Percentiles rank a stretch among this genome's conserved stretches.
Evolutionary conservation across 495 filamentous ascomycete species (phyloP).

Genomic region (Xylaria acuta): DNA sequence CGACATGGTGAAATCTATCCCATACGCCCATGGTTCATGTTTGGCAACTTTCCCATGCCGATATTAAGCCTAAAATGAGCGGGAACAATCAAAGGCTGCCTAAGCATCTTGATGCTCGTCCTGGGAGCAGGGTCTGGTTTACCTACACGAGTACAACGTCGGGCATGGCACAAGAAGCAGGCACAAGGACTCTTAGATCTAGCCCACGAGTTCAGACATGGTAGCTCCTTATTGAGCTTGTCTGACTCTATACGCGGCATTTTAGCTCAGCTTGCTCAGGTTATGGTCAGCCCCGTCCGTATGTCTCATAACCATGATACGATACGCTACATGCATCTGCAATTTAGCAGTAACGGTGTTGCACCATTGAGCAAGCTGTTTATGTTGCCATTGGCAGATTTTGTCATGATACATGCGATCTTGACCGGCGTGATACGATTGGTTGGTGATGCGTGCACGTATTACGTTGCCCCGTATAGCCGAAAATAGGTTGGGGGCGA

Average conservation of each 20-base stretch:
- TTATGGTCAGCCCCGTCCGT: neutral
- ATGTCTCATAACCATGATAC: neutral
- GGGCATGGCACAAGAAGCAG: neutral
- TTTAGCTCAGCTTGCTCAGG: neutral
- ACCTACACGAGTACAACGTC: conserved; percentile 17
- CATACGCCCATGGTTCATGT: neutral
- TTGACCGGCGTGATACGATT: neutral
- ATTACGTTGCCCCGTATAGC: conserved; percentile 8
- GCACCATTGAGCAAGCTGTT: neutral
- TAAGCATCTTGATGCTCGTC: neutral
- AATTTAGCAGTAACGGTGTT: neutral
- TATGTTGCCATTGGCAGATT: neutral
- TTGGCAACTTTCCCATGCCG: conserved; percentile 1
- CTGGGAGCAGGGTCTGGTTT: neutral
- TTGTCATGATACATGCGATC: neutral
- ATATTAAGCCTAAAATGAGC: neutral
- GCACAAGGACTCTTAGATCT: neutral
- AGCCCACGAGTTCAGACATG: neutral
- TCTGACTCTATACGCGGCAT: neutral
- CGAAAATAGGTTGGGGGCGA: conserved; percentile 25
- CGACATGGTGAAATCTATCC: neutral
- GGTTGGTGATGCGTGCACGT: neutral
- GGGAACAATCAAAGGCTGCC: neutral
- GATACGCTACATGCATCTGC: neutral
- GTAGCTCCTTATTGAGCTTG: neutral